Conservation (phyloP, 805 yeast genomes). For the Yarrowia deformans region DNA sequence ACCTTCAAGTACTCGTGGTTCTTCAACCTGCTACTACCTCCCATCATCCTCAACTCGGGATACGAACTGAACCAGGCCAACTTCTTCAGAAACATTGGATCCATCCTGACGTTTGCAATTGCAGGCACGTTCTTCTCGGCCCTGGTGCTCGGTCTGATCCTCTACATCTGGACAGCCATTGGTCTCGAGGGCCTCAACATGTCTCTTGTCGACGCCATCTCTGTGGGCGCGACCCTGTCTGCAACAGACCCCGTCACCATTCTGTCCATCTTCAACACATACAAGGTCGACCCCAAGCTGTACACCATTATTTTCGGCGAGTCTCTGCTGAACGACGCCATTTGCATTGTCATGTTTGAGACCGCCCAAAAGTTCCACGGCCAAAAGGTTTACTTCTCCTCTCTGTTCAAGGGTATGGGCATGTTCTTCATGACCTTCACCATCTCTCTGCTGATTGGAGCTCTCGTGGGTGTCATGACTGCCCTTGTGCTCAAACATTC, state of each 20-base stretch:
- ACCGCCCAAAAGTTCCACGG: constrained; percentile 97
- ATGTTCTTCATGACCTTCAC: constrained; percentile 92
- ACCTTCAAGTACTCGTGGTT: constrained; percentile 94
- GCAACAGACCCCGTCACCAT: constrained; percentile 99
- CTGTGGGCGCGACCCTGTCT: constrained; percentile 96
- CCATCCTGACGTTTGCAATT: constrained; percentile 91
- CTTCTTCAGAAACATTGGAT: constrained; percentile 89
- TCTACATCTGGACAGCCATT: constrained; percentile 87
- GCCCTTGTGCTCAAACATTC: constrained; percentile 92
- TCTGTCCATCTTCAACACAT: constrained; percentile 93
- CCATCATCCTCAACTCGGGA: constrained; percentile 94
- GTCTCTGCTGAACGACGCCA: constrained; percentile 93
- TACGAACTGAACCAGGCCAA: constrained; percentile 96
- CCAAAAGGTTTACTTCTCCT: constrained; percentile 67
- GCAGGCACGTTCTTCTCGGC: constrained; percentile 97
- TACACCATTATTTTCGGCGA: constrained; percentile 98
- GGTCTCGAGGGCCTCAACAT: constrained; percentile 88
- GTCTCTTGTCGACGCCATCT: constrained; percentile 95
- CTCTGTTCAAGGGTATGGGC: constrained; percentile 85
- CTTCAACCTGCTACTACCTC: constrained; percentile 92
- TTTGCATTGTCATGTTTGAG: constrained; percentile 98
- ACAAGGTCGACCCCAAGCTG: constrained; percentile 96
- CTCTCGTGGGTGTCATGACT: constrained; percentile 83
- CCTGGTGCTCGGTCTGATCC: constrained; percentile 83
- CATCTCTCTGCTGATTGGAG: constrained; percentile 87